Conservation (phyloP, 805 yeast genomes). For the Candida koratica region DNA sequence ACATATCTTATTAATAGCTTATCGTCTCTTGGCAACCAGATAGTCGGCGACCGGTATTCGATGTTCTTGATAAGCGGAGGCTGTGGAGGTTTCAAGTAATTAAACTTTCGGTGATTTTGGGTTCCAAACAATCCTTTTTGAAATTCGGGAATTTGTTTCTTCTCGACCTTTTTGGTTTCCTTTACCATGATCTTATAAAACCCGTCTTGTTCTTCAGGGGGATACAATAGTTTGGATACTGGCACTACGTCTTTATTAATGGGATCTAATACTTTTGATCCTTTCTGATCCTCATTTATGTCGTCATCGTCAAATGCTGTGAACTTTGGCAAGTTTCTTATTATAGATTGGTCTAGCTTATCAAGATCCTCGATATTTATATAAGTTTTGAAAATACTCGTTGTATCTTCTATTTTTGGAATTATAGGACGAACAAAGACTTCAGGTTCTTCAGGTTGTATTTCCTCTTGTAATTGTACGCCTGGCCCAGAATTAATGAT, state of each 20-base stretch:
- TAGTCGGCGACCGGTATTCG: slow-evolving; percentile 83
- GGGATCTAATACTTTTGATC: slow-evolving; percentile 22
- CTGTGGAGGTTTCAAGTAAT: slow-evolving; percentile 75
- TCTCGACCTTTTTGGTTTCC: slow-evolving; percentile 20
- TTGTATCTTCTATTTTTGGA: slow-evolving; percentile 11
- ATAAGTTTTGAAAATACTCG: slow-evolving; percentile 44
- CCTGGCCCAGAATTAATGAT: neutral
- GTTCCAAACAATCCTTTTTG: slow-evolving; percentile 60
- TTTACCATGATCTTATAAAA: slow-evolving; percentile 59
- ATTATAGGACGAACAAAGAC: slow-evolving; percentile 2
- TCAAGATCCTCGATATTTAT: slow-evolving; percentile 41
- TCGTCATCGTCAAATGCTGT: slow-evolving; percentile 43
- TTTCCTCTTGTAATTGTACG: neutral
- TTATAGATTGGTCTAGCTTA: slow-evolving; percentile 44
- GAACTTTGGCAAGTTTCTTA: slow-evolving; percentile 46
- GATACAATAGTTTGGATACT: slow-evolving; percentile 61
- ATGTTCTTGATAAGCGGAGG: slow-evolving; percentile 84
- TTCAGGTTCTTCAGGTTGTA: slow-evolving; percentile 12
- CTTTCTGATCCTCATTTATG: slow-evolving; percentile 11
- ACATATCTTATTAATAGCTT: slow-evolving; percentile 72
- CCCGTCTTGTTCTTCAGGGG: slow-evolving; percentile 57
- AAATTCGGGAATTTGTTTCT: slow-evolving; percentile 33
- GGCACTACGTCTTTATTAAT: slow-evolving; percentile 43
- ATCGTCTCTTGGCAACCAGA: slow-evolving; percentile 96
- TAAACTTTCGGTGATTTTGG: slow-evolving; percentile 50